Evolutionary conservation across 208 protist genomes (phyloP).

Genomic region (Leishmania gerbilli): DNA sequence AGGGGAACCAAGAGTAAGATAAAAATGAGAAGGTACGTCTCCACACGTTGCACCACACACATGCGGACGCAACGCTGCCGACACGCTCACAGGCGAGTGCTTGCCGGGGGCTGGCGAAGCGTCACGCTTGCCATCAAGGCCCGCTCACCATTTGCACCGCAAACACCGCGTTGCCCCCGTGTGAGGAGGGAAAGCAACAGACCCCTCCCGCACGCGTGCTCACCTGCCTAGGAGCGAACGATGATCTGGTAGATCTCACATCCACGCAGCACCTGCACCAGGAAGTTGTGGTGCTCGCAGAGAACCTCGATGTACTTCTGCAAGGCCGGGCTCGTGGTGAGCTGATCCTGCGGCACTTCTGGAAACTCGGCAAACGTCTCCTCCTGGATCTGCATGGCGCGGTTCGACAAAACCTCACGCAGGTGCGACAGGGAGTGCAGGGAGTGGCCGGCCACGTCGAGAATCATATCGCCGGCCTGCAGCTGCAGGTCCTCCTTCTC

Average conservation of each 20-base stretch:
- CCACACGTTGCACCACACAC: neutral
- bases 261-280: conserved; percentile 84
- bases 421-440: conserved; percentile 88
- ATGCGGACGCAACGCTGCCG: neutral
- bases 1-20: neutral
- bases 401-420: conserved; percentile 76
- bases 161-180: neutral
- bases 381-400: conserved; percentile 81
- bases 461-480: conserved; percentile 89
- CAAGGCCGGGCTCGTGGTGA: conserved; percentile 72
- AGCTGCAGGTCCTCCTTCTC: conserved; percentile 76
- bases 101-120: neutral
- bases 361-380: conserved; percentile 82
- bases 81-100: neutral
- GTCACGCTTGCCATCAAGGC: neutral
- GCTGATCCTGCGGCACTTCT: conserved; percentile 54
- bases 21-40: neutral
- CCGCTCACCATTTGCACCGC: neutral
- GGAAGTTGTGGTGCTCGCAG: conserved; percentile 90
- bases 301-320: conserved; percentile 87
- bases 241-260: conserved; percentile 91
- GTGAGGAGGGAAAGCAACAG: neutral
- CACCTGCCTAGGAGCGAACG: conserved; percentile 46
- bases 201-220: neutral
- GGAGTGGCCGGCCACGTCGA: conserved; percentile 79